phyloP scores from a whole-genome alignment of 1,139 yeast species.

The Lodderomyces parapsilosis region DNA sequence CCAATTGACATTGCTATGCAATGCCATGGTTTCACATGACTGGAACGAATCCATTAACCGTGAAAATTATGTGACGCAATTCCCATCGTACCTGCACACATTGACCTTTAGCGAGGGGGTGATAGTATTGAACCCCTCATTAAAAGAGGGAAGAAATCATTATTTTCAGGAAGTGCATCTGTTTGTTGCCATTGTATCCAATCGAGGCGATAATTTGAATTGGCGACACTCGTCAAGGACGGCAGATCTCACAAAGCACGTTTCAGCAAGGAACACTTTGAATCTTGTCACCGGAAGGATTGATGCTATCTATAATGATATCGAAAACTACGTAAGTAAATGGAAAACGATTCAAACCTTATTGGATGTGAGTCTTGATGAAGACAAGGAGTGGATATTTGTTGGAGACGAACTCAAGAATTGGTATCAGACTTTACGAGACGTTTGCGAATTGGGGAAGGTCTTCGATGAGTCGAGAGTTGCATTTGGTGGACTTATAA shows the following conservation, averaged over 20 bases:
- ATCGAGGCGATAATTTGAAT: too few species aligned
- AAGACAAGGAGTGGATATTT: slow-evolving; percentile 18
- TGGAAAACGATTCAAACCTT: slow-evolving; percentile 62
- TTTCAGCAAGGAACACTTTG: slow-evolving; percentile 3
- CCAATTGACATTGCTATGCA: slow-evolving; percentile 10
- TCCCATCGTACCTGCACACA: slow-evolving; percentile 24
- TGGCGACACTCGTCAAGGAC: too few species aligned
- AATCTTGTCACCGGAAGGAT: slow-evolving; percentile 16
- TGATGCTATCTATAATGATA: slow-evolving; percentile 22
- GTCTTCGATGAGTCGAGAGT: slow-evolving; percentile 46
- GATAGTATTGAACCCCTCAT: slow-evolving; percentile 36
- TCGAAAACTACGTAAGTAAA: slow-evolving; percentile 34
- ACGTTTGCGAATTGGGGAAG: slow-evolving; percentile 43
- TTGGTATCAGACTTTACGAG: slow-evolving; percentile 35
- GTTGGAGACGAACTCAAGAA: slow-evolving; percentile 22
- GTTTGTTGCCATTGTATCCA: slow-evolving; percentile 16
- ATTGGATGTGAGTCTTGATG: slow-evolving; percentile 48
- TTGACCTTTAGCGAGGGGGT: slow-evolving; percentile 43
- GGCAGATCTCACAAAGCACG: neutral
- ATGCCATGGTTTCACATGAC: neutral
- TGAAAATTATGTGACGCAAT: slow-evolving; percentile 9
- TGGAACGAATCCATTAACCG: neutral
- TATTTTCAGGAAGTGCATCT: slow-evolving; percentile 15
- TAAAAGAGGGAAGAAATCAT: slow-evolving; percentile 21
- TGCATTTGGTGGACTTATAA: slow-evolving; percentile 40